These are phyloP conservation scores for Tephrocybe sp. DNA, from an alignment of 768 basidiomycete species.

Conservation along the genomic window DNA sequence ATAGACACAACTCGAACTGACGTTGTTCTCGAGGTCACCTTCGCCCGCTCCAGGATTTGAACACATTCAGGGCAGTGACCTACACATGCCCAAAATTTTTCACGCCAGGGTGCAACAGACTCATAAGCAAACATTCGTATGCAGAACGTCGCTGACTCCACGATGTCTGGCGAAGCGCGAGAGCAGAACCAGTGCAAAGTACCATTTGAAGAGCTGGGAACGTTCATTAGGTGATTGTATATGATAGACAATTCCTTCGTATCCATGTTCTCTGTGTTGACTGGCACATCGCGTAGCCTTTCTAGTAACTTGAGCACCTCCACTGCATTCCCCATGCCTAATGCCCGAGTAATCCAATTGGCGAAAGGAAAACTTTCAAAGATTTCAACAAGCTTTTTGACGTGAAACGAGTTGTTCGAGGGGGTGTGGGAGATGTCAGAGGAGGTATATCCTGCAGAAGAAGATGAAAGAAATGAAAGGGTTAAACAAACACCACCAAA, in stretches of 20 bases:
- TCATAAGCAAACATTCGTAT: constrained; percentile 81
- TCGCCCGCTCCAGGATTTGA: constrained; percentile 60
- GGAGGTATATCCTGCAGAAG: no score
- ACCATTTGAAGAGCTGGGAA: constrained; percentile 36
- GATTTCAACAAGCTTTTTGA: neutral
- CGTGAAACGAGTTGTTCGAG: neutral
- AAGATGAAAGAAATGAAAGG: no score
- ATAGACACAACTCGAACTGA: constrained; percentile 41
- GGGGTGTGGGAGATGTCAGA: no score
- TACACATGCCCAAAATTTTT: constrained; percentile 53
- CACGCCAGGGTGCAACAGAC: constrained; percentile 67
- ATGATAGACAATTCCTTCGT: constrained; percentile 50
- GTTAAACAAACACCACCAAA: no score
- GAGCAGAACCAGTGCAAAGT: constrained; percentile 82
- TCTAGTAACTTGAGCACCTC: constrained; percentile 52
- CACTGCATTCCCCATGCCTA: constrained; percentile 15
- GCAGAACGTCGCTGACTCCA: constrained; percentile 77
- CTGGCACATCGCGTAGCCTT: constrained; percentile 58
- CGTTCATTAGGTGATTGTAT: constrained; percentile 54
- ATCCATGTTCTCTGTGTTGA: constrained; percentile 46
- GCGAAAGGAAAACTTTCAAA: neutral
- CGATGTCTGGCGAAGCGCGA: constrained; percentile 51
- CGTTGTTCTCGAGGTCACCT: constrained; percentile 66
- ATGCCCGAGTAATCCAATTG: no score
- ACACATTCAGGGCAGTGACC: constrained; percentile 71